A percentile compares a stretch with the other conserved stretches of the same genome.
Conservation (phyloP, 192 early-diverging fungal species). For the Rhizophagus clarus region DNA sequence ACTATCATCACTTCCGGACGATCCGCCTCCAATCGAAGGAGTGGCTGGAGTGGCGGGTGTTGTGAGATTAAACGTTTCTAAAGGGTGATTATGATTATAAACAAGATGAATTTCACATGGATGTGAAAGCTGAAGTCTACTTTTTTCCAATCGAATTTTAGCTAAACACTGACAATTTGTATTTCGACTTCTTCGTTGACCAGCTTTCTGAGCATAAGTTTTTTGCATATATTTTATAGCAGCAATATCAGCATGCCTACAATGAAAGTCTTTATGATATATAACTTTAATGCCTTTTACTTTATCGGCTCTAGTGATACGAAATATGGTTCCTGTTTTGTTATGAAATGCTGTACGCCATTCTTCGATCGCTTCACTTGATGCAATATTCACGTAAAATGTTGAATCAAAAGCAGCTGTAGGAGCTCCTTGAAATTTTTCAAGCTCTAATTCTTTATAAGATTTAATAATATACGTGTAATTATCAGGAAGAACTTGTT, state of each 20-base stretch:
- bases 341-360: slow-evolving; percentile 24
- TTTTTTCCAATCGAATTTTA: slow-evolving; percentile 31
- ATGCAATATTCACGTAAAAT: slow-evolving; percentile 27
- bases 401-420: slow-evolving; percentile 25
- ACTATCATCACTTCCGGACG: slow-evolving; percentile 1
- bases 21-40: not conserved
- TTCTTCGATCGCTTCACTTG: slow-evolving; percentile 25
- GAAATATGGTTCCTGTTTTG: slow-evolving; percentile 31
- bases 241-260: slow-evolving; percentile 29
- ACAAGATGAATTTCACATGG: slow-evolving; percentile 25
- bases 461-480: slow-evolving; percentile 33
- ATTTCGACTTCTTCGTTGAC: slow-evolving; percentile 31
- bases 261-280: slow-evolving; percentile 33
- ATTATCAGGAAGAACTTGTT: slow-evolving; percentile 27
- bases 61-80: slow-evolving; percentile 19
- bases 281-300: slow-evolving; percentile 34
- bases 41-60: not conserved
- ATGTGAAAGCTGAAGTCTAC: slow-evolving; percentile 19
- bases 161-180: slow-evolving; percentile 33
- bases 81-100: slow-evolving; percentile 31
- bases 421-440: slow-evolving; percentile 4
- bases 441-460: slow-evolving; percentile 25
- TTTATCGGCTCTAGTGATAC: slow-evolving; percentile 30
- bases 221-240: slow-evolving; percentile 36
- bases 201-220: slow-evolving; percentile 32